A percentile compares a stretch with the other conserved stretches of the same genome.
Evolutionary conservation across 2,329 filamentous ascomycete species (phyloP).

Genomic region (Zopfia rhizophila): DNA sequence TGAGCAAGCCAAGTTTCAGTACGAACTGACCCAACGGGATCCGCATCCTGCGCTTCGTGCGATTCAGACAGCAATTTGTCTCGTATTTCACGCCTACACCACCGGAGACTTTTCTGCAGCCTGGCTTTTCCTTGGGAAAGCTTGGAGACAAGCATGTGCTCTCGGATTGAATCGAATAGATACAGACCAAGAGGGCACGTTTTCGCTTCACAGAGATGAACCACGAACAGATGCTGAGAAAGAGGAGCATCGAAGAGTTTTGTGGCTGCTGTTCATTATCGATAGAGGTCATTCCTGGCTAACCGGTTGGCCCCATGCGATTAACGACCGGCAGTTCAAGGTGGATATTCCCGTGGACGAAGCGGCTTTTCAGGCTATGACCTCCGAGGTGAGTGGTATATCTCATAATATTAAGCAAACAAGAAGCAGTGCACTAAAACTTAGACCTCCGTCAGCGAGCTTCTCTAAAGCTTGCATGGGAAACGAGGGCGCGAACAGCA

Average conservation of each 20-base stretch:
- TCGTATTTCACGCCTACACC: slow-evolving; percentile 35
- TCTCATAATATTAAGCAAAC: background rate
- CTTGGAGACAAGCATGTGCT: slow-evolving; percentile 43
- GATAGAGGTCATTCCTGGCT: slow-evolving; percentile 41
- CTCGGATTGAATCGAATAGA: slow-evolving; percentile 44
- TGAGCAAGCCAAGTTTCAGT: slow-evolving; percentile 40
- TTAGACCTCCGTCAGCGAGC: background rate
- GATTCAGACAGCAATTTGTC: slow-evolving; percentile 37
- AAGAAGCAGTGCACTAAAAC: background rate
- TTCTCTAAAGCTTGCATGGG: too few species aligned
- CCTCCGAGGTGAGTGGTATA: slow-evolving; percentile 12
- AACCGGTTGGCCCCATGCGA: slow-evolving; percentile 39
- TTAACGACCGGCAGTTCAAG: slow-evolving; percentile 43
- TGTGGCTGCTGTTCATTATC: slow-evolving; percentile 46
- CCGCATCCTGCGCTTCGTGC: slow-evolving; percentile 33
- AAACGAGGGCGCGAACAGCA: too few species aligned
- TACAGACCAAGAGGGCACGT: slow-evolving; percentile 9
- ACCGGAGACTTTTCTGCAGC: slow-evolving; percentile 40
- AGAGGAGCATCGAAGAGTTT: slow-evolving; percentile 41
- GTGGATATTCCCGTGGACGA: slow-evolving; percentile 42
- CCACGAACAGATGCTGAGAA: slow-evolving; percentile 23
- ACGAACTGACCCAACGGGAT: slow-evolving; percentile 33
- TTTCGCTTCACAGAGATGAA: slow-evolving; percentile 12
- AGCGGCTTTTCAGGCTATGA: slow-evolving; percentile 32
- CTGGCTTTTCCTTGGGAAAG: slow-evolving; percentile 44